Evolutionary conservation across 306 rosid genomes (phyloP).

Genomic region (Vigna mungo): DNA sequence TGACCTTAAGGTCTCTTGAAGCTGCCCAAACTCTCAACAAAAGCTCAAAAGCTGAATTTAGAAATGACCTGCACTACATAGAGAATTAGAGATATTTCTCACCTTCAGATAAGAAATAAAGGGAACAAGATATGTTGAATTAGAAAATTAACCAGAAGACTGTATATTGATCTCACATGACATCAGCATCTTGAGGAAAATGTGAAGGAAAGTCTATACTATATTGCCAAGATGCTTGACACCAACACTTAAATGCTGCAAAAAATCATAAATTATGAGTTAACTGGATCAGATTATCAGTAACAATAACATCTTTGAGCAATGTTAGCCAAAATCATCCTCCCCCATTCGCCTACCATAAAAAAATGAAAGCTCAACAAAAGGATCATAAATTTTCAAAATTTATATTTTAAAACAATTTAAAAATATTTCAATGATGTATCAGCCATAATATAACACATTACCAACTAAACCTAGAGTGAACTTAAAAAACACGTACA

Average conservation of each 20-base stretch:
- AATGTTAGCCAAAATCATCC: conserved; percentile 12
- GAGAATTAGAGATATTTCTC: conserved; percentile 39
- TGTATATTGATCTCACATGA: conserved; percentile 78
- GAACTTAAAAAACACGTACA: conserved; percentile 19
- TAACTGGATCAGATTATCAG: conserved; percentile 5
- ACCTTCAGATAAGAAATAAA: conserved; percentile 51
- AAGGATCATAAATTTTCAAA: conserved; percentile 33
- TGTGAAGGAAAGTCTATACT: conserved; percentile 75
- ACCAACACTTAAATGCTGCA: conserved; percentile 98
- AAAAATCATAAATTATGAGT: conserved; percentile 43
- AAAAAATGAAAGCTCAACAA: conserved; percentile 32
- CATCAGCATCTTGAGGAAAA: conserved; percentile 72
- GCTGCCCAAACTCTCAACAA: conserved; percentile 93
- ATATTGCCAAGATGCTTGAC: conserved; percentile 95
- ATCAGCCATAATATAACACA: conserved; percentile 12
- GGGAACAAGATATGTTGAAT: conserved; percentile 20
- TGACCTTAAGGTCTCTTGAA: conserved; percentile 90
- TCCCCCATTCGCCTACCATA: not conserved
- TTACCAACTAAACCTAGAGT: conserved; percentile 32
- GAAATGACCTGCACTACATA: conserved; percentile 85
- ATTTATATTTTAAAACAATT: conserved; percentile 32
- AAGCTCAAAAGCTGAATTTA: conserved; percentile 94
- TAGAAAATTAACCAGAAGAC: conserved; percentile 38
- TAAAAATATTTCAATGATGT: conserved; percentile 19
- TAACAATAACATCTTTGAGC: conserved; percentile 17